Conservation (phyloP, 1,284 basidiomycete species). For the Papiliotrema nemorosa region DNA sequence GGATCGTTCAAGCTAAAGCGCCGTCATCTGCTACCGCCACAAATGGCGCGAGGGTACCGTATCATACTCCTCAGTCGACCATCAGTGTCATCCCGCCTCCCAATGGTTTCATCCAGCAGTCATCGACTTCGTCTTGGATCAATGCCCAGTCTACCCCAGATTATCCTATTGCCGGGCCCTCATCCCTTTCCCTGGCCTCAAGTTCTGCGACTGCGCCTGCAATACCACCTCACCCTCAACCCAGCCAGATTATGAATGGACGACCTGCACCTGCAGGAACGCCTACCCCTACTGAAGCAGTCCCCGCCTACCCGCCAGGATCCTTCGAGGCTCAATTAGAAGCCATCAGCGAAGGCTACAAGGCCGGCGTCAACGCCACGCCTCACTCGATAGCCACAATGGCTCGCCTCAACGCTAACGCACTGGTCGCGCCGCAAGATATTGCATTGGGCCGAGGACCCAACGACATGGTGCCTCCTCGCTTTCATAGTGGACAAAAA, state of each 20-base stretch:
- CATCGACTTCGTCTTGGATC: too few species aligned
- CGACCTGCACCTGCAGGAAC: too few species aligned
- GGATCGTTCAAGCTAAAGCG: background rate
- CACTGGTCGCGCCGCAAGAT: background rate
- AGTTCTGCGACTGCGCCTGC: background rate
- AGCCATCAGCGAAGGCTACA: slow-evolving; percentile 13
- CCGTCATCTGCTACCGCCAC: background rate
- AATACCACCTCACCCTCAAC: background rate
- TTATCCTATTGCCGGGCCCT: background rate
- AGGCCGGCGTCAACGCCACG: background rate
- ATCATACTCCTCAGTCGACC: background rate
- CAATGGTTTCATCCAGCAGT: too few species aligned
- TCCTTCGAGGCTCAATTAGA: slow-evolving; percentile 21
- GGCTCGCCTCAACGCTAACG: background rate
- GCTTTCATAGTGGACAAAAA: slow-evolving; percentile 10
- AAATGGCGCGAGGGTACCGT: background rate
- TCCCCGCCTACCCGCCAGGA: background rate
- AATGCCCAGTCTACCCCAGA: too few species aligned
- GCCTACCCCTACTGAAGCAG: background rate
- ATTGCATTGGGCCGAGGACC: slow-evolving; percentile 6
- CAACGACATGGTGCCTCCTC: slow-evolving; percentile 14
- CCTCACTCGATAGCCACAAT: background rate
- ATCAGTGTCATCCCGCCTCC: too few species aligned
- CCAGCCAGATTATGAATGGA: background rate
- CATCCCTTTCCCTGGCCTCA: too few species aligned